Evolutionary conservation across 148 eudicot genomes (phyloP).

Genomic region (Amaranthus hypochondriacus): DNA sequence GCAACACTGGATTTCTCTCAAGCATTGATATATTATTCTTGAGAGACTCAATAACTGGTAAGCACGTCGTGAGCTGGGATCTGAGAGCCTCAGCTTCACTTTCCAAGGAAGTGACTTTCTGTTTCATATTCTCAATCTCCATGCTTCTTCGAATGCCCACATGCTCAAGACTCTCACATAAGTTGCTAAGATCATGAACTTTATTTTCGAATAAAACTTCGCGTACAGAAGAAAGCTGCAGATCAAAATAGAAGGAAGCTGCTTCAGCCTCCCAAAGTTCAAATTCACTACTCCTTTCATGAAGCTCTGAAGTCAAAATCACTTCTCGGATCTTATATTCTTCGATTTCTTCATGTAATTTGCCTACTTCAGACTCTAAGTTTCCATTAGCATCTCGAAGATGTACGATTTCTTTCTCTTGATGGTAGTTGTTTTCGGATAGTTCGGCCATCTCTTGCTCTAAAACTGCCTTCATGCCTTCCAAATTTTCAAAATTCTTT

Average conservation of each 20-base stretch:
- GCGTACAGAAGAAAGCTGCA: constrained; percentile 66
- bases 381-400: constrained; percentile 49
- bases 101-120: constrained; percentile 48
- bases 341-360: constrained; percentile 57
- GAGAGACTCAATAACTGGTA: constrained; percentile 54
- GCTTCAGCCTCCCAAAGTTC: constrained; percentile 95
- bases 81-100: constrained; percentile 58
- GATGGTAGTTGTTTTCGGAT: constrained; percentile 32
- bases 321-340: constrained; percentile 60
- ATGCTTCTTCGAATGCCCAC: constrained; percentile 41
- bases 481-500: constrained; percentile 33
- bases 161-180: constrained; percentile 59
- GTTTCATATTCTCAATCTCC: constrained; percentile 64
- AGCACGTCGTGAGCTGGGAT: constrained; percentile 55
- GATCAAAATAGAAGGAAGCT: constrained; percentile 79
- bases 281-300: constrained; percentile 65
- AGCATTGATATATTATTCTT: constrained; percentile 54
- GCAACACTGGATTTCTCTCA: constrained; percentile 49
- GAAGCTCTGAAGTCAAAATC: constrained; percentile 57
- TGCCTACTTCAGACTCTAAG: constrained; percentile 51
- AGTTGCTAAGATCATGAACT: constrained; percentile 60
- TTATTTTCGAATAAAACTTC: constrained; percentile 67
- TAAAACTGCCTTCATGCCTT: constrained; percentile 29
- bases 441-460: constrained; percentile 41
- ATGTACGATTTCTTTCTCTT: constrained; percentile 44